Evolutionary conservation across 306 rosid genomes (phyloP), one percentile per base, ranked within the genome.

Genomic region (Pueraria montana): DNA sequence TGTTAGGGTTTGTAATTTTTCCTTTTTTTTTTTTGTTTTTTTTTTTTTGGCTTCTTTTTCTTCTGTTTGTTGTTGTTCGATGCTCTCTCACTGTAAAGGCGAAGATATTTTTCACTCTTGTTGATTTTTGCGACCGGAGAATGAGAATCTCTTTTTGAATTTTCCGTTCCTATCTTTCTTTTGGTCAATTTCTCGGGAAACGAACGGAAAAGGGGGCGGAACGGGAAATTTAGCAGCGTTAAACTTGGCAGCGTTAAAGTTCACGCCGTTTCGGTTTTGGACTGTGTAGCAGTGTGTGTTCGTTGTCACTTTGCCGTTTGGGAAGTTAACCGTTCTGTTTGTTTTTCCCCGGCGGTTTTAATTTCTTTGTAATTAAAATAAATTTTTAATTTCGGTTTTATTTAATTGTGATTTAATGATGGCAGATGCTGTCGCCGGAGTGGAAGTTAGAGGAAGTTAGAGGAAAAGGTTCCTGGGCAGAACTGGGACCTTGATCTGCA

Each of bases 11-110:
- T 76, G 72, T 53, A 52, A 26, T 55, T 66, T 34, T 5, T 27
- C 32, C 2, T 34, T 34, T 34, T 36, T n/a, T 40, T 36, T 66
- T 38, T 20, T 32, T 27, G 65, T 36, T 71, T 61, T 32, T 20
- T 10, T 23, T 55, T n/a, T 8, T 50, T 49, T 1, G 23, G 58
- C n/a, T 52, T 3, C 38, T 27, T n/a, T 21, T 11, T 69, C 58
- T 74, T 61, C 49, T 21, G 83, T 34, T 76, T 63, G 74, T 73
- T 63, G 79, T 48, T 76, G 85, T 59, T 87, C n/a, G 63, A 32
- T 77, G 70, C 80, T 77, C 48, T 30, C 56, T 89, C 56, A 32
- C 53, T 89, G 91, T 85, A 87, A 84, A 89, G 80, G 78, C 38
- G 17, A 63, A 77, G 76, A 71, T 76, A 45, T 66, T 69, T 10